A percentile compares a stretch with the other conserved stretches of the same genome.
Evolutionary conservation across 2,329 filamentous ascomycete genomes (phyloP).

Genomic region (Saccharata proteae): DNA sequence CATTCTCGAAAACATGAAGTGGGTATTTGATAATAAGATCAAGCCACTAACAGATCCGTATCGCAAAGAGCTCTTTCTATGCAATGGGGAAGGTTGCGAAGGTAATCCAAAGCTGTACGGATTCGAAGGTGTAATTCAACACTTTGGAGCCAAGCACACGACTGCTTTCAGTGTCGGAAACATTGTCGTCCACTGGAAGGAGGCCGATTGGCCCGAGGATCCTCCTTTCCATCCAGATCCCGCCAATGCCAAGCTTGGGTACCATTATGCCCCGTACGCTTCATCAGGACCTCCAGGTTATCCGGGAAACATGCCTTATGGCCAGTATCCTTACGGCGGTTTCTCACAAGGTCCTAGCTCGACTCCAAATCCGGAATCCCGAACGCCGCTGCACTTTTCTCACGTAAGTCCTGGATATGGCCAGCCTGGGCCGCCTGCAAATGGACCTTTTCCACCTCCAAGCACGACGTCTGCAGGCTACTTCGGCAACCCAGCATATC

Average conservation of each 20-base stretch:
- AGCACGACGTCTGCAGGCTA: too few relatives aligned
- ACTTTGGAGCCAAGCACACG: constrained; percentile 75
- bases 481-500: too few relatives aligned
- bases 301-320: constrained; percentile 13
- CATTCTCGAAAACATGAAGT: constrained; percentile 77
- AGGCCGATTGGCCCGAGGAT: constrained; percentile 64
- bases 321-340: constrained; percentile 20
- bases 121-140: constrained; percentile 69
- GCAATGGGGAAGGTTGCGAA: constrained; percentile 50
- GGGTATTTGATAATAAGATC: constrained; percentile 67
- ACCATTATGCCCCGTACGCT: constrained; percentile 16
- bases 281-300: constrained; percentile 12
- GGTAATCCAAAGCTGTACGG: constrained; percentile 55
- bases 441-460: constrained; percentile 26
- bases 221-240: constrained; percentile 60
- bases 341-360: constrained; percentile 25
- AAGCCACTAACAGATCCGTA: constrained; percentile 54
- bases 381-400: constrained; percentile 14
- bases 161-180: constrained; percentile 56
- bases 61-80: constrained; percentile 64
- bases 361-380: constrained; percentile 23
- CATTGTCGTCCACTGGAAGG: constrained; percentile 62
- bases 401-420: constrained; percentile 24
- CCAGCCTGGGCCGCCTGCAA: constrained; percentile 19
- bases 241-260: constrained; percentile 29